Base-by-base conservation (phyloP, 345 rosid genomes). In the Brassica juncea region DNA sequence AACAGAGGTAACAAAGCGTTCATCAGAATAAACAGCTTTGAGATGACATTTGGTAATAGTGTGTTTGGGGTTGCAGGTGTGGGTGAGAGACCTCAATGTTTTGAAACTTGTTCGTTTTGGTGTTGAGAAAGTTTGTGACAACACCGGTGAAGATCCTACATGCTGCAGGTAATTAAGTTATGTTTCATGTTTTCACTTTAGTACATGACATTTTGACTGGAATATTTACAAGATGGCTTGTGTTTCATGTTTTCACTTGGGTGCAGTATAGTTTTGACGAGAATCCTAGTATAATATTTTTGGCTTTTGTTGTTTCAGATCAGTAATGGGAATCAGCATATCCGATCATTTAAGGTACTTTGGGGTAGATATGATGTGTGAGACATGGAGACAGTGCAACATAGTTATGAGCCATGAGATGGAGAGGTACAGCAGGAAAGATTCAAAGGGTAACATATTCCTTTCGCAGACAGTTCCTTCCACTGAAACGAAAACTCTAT, bases 251-350 rank as follows among this genome's bases (percentile, higher is more conserved):
- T 49, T 5, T 73, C 8, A 12, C n/a, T 64, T 4, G 37, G 58
- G 44, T 15, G 34, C 15, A 1, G 0, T 8, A 35, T 15, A 37
- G 27, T 19, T 28, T 71, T 19, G 15, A 9, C 12, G 23, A 15
- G 74, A 21, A 75, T 69, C 59, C 37, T 12, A n/a, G 15, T 80
- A 70, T 75, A 64, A 66, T 57, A 0, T 11, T 70, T 10, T 54
- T 59, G 54, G 39, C 25, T 65, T 27, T 35, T 19, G 59, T 16
- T 28, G 39, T 44, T 68, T 44, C 69, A 95, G 98, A 82, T 95
- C 98, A 2, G 98, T 91, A 70, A 71, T 78, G 16, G 97, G 99
- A 61, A 87, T 66, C 62, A 93, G 97, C 86, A 78, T 92, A 27
- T 66, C 85, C 0, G 99, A 94, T 84, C 96, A 94, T 81, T 82